Percentiles rank a stretch among this genome's conserved stretches.
These are phyloP conservation scores for Tricholoma sp. DNA, from an alignment of 768 basidiomycete species.

Conservation along the genomic window DNA sequence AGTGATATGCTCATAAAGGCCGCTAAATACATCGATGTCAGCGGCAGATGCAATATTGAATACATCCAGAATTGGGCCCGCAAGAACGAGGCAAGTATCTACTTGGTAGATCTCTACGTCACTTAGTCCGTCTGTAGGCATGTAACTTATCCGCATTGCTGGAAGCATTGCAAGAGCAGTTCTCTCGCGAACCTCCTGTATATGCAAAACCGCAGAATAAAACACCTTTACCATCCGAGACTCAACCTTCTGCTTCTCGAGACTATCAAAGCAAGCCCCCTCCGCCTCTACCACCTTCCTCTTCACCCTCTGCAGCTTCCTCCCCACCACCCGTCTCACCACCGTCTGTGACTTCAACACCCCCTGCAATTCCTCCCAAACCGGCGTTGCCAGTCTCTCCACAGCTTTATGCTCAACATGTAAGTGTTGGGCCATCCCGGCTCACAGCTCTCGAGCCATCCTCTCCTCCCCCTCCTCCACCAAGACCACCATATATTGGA, in stretches of 20 bases:
- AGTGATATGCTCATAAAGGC: constrained; percentile 84
- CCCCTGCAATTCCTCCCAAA: constrained; percentile 30
- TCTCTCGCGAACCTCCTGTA: constrained; percentile 83
- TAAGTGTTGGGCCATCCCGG: not conserved
- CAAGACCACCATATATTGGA: not conserved
- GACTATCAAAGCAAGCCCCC: constrained; percentile 28
- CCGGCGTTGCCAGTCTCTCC: constrained; percentile 16
- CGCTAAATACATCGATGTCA: constrained; percentile 71
- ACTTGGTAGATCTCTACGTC: constrained; percentile 12
- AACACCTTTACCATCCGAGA: constrained; percentile 10
- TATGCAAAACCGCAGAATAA: constrained; percentile 69
- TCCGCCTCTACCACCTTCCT: constrained; percentile 25
- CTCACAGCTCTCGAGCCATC: not conserved
- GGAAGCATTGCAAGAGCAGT: constrained; percentile 73
- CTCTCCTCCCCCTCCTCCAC: constrained; percentile 5
- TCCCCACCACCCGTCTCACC: constrained; percentile 17
- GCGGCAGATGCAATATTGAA: constrained; percentile 63
- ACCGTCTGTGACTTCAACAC: constrained; percentile 15
- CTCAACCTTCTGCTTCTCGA: constrained; percentile 8
- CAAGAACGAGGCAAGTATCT: constrained; percentile 70
- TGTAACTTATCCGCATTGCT: constrained; percentile 72
- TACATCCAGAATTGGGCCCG: constrained; percentile 75
- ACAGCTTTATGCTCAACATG: not conserved
- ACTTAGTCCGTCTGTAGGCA: constrained; percentile 41
- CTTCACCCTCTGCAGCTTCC: constrained; percentile 2